These are phyloP conservation scores for Trametes cubensis DNA, from an alignment of 768 basidiomycete genomes.

Conservation along the genomic window DNA sequence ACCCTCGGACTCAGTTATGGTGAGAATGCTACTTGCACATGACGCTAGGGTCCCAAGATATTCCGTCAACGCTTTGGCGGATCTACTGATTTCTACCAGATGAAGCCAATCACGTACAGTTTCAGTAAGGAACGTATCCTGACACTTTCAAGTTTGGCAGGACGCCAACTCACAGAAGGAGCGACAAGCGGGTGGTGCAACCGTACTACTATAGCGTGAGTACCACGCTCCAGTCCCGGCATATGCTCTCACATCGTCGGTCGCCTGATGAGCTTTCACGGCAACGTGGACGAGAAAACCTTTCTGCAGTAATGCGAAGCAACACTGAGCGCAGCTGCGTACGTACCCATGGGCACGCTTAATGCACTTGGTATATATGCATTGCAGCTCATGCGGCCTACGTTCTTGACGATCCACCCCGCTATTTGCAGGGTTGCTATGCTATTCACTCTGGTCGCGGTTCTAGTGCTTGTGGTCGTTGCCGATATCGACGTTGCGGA, in stretches of 20 bases:
- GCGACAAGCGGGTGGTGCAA: no score
- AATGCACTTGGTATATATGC: background rate
- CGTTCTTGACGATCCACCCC: background rate
- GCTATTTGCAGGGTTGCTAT: background rate
- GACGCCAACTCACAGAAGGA: no score
- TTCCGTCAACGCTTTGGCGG: no score
- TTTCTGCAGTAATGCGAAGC: background rate
- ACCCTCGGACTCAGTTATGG: background rate
- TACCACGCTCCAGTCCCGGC: no score
- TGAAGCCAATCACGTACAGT: no score
- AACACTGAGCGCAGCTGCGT: background rate
- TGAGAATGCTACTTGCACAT: slow-evolving; percentile 65
- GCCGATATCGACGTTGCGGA: slow-evolving; percentile 9
- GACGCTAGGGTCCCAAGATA: slow-evolving; percentile 33
- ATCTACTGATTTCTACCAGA: no score
- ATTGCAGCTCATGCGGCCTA: background rate
- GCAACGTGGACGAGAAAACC: background rate
- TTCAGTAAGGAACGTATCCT: no score
- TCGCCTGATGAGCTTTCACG: background rate
- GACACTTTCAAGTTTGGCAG: no score
- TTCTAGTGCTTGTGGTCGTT: background rate
- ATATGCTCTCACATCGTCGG: background rate
- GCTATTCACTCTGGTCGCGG: background rate
- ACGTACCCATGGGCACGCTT: background rate
- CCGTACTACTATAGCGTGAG: no score